Percentiles rank a stretch among this genome's conserved stretches.
phyloP scores from a whole-genome alignment of 352 stramenopile genomes.

The Plasmopara halstedii region DNA sequence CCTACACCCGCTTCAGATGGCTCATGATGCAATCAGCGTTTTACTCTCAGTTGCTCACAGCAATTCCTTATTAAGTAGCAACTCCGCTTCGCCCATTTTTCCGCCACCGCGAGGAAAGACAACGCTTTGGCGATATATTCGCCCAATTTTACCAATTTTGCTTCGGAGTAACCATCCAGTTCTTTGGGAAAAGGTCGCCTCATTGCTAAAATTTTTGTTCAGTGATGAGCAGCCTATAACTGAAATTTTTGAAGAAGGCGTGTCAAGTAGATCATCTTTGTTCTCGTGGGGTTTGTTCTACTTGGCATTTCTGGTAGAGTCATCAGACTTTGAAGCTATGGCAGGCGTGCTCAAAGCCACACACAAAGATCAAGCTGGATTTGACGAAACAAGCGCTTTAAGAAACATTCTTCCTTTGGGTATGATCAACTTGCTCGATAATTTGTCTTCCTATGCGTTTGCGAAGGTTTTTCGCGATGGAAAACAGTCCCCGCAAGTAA shows the following conservation, averaged over 20 bases:
- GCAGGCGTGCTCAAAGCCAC: slow-evolving; percentile 59
- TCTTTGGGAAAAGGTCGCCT: slow-evolving; percentile 45
- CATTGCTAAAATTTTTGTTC: slow-evolving; percentile 65
- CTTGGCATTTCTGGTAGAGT: slow-evolving; percentile 52
- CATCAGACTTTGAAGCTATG: slow-evolving; percentile 46
- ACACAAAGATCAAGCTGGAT: slow-evolving; percentile 45
- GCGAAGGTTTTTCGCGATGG: slow-evolving; percentile 83
- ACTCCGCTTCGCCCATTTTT: slow-evolving; percentile 30
- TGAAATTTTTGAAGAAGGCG: slow-evolving; percentile 23
- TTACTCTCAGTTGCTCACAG: slow-evolving; percentile 53
- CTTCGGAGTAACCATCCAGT: slow-evolving; percentile 34
- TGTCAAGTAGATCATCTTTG: slow-evolving; percentile 32
- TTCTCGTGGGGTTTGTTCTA: slow-evolving; percentile 71
- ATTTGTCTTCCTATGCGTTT: slow-evolving; percentile 77
- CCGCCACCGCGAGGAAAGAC: slow-evolving; percentile 48
- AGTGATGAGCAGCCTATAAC: slow-evolving; percentile 15
- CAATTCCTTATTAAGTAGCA: slow-evolving; percentile 40
- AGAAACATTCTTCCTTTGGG: slow-evolving; percentile 82
- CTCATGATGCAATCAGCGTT: slow-evolving; percentile 61
- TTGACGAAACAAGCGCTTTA: slow-evolving; percentile 61
- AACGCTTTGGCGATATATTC: slow-evolving; percentile 37
- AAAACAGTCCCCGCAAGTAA: slow-evolving; percentile 85
- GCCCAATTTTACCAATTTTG: slow-evolving; percentile 48
- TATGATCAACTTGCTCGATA: slow-evolving; percentile 86
- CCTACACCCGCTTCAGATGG: slow-evolving; percentile 44